A percentile compares a stretch with the other conserved stretches of the same genome.
Evolutionary conservation across 148 eudicot genomes (phyloP).

Genomic region (Cornus florida): DNA sequence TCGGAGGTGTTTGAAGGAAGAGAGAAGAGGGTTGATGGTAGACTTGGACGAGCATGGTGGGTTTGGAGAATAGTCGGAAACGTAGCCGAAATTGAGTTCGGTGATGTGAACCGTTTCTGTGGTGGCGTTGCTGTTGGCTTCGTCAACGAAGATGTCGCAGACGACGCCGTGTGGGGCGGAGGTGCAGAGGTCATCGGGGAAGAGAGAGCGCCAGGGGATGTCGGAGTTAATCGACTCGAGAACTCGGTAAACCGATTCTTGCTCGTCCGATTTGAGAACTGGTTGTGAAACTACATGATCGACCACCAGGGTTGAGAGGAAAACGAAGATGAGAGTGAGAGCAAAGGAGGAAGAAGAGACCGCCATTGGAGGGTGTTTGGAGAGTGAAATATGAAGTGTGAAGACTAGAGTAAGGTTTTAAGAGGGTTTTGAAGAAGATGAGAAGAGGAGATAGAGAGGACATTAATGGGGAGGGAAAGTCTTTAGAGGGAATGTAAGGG

Average conservation of each 20-base stretch:
- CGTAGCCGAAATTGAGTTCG: slow-evolving; percentile 65
- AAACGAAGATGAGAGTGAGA: slow-evolving; percentile 6
- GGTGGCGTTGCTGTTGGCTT: slow-evolving; percentile 3
- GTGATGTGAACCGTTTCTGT: slow-evolving; percentile 37
- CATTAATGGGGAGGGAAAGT: neutral
- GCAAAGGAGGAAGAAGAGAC: neutral
- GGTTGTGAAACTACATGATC: slow-evolving; percentile 26
- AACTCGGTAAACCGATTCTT: slow-evolving; percentile 58
- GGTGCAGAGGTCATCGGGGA: slow-evolving; percentile 75
- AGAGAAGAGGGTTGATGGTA: slow-evolving; percentile 35
- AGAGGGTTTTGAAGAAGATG: slow-evolving; percentile 4
- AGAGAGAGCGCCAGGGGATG: slow-evolving; percentile 59
- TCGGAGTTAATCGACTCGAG: slow-evolving; percentile 68
- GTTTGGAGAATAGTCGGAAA: slow-evolving; percentile 69
- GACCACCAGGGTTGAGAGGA: slow-evolving; percentile 2
- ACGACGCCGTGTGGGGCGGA: slow-evolving; percentile 83
- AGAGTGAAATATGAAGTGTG: neutral
- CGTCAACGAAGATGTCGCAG: slow-evolving; percentile 48
- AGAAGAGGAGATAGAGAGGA: neutral
- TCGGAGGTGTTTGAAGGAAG: slow-evolving; percentile 47
- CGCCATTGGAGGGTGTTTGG: slow-evolving; percentile 5
- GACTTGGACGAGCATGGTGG: slow-evolving; percentile 57
- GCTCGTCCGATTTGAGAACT: slow-evolving; percentile 50
- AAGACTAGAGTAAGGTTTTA: neutral
- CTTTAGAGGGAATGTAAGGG: slow-evolving; percentile 2